Conservation (phyloP, 768 basidiomycete genomes). For the Kwoniella europaea region DNA sequence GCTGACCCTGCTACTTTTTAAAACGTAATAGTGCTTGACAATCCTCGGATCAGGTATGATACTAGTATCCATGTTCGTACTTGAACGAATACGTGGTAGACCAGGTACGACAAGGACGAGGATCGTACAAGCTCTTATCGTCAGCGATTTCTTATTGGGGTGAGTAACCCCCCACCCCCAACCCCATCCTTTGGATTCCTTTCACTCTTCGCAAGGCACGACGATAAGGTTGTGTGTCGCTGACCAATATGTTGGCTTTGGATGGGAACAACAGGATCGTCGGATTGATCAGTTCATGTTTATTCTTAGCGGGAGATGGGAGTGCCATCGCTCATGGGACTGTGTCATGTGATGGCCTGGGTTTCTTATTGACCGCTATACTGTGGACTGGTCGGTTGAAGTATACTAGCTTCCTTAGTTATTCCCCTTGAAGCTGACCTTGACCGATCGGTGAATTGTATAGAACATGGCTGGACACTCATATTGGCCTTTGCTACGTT, state of each 20-base stretch:
- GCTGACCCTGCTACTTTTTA: background rate
- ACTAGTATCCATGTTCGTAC: slow-evolving; percentile 42
- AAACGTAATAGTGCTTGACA: slow-evolving; percentile 41
- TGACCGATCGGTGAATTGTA: too few species aligned
- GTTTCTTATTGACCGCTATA: slow-evolving; percentile 44
- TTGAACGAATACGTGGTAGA: slow-evolving; percentile 42
- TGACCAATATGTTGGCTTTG: too few species aligned
- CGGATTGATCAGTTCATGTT: slow-evolving; percentile 43
- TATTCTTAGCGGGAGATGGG: slow-evolving; percentile 31
- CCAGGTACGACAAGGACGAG: slow-evolving; percentile 52
- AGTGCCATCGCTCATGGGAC: slow-evolving; percentile 33
- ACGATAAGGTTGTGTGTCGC: too few species aligned
- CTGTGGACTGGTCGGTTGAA: slow-evolving; percentile 49
- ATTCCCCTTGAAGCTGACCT: too few species aligned
- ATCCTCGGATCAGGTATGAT: slow-evolving; percentile 51
- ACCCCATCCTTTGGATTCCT: background rate
- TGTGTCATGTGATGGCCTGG: slow-evolving; percentile 48
- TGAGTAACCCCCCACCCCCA: slow-evolving; percentile 27
- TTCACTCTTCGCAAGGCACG: background rate
- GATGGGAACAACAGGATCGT: slow-evolving; percentile 29
- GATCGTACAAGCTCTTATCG: slow-evolving; percentile 54
- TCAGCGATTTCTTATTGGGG: slow-evolving; percentile 53
- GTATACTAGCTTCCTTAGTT: too few species aligned
- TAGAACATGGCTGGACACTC: slow-evolving; percentile 58
- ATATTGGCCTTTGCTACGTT: slow-evolving; percentile 56